phyloP scores from a whole-genome alignment of 179 eudicot genomes.

The Beta corolliflora region DNA sequence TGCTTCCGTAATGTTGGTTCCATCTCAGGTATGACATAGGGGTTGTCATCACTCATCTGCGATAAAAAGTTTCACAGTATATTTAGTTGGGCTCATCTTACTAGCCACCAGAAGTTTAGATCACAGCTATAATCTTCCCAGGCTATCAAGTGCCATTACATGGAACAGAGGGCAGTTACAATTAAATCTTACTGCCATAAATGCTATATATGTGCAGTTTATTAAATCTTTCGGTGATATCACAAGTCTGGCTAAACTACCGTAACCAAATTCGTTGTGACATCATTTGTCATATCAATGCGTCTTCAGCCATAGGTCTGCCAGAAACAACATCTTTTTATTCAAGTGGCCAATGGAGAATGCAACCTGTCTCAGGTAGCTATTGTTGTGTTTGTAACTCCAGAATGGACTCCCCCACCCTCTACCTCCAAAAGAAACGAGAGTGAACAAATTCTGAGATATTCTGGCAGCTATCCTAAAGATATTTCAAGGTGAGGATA shows the following conservation, averaged over 20 bases:
- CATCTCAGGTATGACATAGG: slow-evolving; percentile 52
- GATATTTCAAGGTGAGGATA: too few relatives aligned
- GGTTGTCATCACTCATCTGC: slow-evolving; percentile 59
- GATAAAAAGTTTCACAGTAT: slow-evolving; percentile 5
- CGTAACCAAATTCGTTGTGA: background rate
- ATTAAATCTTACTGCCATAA: too few relatives aligned
- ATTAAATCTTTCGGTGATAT: background rate
- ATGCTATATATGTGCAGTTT: background rate
- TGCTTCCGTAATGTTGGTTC: slow-evolving; percentile 47
- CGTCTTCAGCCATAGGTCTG: background rate
- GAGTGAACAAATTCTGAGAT: background rate
- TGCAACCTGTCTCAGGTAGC: background rate
- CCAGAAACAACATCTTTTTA: background rate
- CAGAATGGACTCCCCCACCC: background rate
- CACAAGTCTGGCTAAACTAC: background rate
- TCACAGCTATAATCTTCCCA: background rate
- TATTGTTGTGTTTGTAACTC: background rate
- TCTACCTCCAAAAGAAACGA: background rate
- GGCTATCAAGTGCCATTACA: slow-evolving; percentile 12
- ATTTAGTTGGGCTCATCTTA: background rate
- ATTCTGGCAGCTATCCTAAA: too few relatives aligned
- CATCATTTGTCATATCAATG: background rate
- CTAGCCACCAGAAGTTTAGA: background rate
- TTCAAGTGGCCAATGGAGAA: background rate
- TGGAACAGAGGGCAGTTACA: background rate